Conservation (phyloP, 805 yeast species). For the Lipomyces chichibuensis region DNA sequence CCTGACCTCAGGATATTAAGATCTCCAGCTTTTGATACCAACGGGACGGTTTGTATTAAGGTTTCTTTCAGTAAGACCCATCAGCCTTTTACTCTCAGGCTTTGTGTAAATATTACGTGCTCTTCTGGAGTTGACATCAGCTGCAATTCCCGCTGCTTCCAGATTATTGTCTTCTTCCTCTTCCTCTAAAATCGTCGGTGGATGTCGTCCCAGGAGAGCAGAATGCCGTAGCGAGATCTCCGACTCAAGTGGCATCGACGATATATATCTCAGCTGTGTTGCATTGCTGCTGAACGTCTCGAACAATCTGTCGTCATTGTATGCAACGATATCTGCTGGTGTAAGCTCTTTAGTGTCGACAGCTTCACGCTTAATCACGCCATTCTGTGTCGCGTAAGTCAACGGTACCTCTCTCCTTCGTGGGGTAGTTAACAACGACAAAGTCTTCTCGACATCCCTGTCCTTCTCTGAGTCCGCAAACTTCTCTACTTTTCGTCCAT, state of each 20-base stretch:
- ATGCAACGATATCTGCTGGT: background rate
- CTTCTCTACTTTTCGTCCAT: background rate
- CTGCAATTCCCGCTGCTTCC: background rate
- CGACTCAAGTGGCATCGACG: background rate
- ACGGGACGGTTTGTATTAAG: background rate
- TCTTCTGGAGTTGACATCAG: background rate
- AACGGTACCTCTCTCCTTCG: background rate
- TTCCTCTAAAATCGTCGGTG: conserved; percentile 14
- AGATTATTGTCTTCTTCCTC: conserved; percentile 5
- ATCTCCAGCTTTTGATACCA: no score
- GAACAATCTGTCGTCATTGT: background rate
- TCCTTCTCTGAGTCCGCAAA: background rate
- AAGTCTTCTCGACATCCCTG: background rate
- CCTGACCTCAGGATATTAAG: background rate
- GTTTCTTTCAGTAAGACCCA: background rate
- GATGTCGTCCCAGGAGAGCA: background rate
- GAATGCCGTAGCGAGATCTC: background rate
- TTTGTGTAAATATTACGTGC: background rate
- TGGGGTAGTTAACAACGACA: background rate
- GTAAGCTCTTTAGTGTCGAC: background rate
- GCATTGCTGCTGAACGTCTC: conserved; percentile 11
- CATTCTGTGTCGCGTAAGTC: background rate
- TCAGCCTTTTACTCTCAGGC: background rate
- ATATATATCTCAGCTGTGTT: conserved; percentile 1
- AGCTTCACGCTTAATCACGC: background rate